Percentiles rank a stretch among this genome's conserved stretches.
Conservation (phyloP, 2,329 filamentous ascomycete genomes). For the Metarhizium anisopliae region DNA sequence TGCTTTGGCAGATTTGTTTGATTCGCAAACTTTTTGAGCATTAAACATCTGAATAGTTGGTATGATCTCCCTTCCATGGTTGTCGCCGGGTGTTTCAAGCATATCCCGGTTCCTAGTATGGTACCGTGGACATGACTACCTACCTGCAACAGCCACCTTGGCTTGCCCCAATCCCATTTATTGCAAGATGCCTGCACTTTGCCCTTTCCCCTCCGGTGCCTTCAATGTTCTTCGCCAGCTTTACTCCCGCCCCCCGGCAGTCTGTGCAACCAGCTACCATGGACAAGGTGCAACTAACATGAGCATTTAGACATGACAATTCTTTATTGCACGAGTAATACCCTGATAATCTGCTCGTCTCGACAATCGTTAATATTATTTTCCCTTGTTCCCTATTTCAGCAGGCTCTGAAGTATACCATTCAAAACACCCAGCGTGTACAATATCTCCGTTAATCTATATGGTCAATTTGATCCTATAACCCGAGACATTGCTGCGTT, state of each 20-base stretch:
- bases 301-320: background rate
- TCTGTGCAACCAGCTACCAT: background rate
- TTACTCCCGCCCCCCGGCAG: background rate
- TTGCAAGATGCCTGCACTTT: background rate
- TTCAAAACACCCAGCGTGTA: background rate
- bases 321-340: background rate
- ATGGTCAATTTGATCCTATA: background rate
- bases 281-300: background rate
- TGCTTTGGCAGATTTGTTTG: background rate
- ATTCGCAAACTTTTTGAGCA: background rate
- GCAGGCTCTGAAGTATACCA: slow-evolving; percentile 5
- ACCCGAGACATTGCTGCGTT: background rate
- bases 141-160: background rate
- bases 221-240: background rate
- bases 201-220: background rate
- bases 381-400: slow-evolving; percentile 1
- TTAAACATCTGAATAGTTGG: background rate
- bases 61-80: background rate
- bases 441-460: background rate
- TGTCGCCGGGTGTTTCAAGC: background rate
- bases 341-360: background rate
- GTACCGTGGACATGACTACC: background rate
- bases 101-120: background rate
- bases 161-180: background rate
- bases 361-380: background rate